Percentiles rank a stretch among this genome's conserved stretches.
These are phyloP conservation scores for Alternaria sp. DNA, from an alignment of 2,329 filamentous ascomycete species.

Conservation along the genomic window DNA sequence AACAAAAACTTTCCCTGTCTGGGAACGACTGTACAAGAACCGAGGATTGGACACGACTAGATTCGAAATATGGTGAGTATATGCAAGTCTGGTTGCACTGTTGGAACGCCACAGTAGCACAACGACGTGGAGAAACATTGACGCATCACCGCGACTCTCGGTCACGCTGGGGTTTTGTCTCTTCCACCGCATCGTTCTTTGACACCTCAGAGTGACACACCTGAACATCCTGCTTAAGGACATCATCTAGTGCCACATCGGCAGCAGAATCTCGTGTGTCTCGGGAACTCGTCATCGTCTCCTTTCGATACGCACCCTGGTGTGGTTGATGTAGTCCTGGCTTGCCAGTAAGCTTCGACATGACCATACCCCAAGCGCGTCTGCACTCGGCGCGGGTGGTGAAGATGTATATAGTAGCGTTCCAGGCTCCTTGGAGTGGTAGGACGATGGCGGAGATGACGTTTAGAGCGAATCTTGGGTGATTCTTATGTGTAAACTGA, in stretches of 20 bases:
- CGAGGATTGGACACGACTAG: background rate
- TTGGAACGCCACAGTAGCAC: constrained; percentile 10
- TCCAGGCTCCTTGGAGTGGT: constrained; percentile 86
- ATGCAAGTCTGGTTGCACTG: constrained; percentile 4
- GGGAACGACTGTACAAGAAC: background rate
- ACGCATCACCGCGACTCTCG: constrained; percentile 3
- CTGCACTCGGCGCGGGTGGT: constrained; percentile 43
- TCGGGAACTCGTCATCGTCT: constrained; percentile 19
- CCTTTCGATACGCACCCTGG: constrained; percentile 8
- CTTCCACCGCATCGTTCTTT: background rate
- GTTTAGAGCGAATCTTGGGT: constrained; percentile 66
- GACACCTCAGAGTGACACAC: constrained; percentile 9
- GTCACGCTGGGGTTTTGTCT: background rate
- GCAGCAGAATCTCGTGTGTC: constrained; percentile 15
- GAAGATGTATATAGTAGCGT: constrained; percentile 75
- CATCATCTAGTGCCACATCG: constrained; percentile 19
- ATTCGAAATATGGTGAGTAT: background rate
- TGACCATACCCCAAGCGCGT: constrained; percentile 24
- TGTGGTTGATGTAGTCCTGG: constrained; percentile 4
- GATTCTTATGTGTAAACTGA: constrained; percentile 65
- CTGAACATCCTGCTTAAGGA: constrained; percentile 16
- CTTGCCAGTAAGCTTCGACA: constrained; percentile 21
- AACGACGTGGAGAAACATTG: constrained; percentile 13
- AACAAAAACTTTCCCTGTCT: background rate
- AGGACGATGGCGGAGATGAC: constrained; percentile 77